Evolutionary conservation across 2,329 filamentous ascomycete species (phyloP).

Genomic region (Paecilomyces sp.): DNA sequence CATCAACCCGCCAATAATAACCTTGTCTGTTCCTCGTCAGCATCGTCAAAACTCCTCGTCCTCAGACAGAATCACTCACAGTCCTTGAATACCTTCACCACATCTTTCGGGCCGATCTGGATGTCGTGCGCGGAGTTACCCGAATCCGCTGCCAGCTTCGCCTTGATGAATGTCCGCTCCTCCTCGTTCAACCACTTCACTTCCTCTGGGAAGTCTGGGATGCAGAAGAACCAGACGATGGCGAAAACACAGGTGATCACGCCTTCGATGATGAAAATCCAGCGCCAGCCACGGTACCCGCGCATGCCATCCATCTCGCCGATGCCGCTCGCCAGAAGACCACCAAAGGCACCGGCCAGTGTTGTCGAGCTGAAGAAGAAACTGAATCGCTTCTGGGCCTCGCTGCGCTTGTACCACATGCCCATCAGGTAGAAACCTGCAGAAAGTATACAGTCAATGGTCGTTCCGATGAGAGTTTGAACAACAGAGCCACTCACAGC

Average conservation of each 20-base stretch:
- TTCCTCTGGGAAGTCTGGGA: constrained; percentile 69
- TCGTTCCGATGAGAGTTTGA: not conserved
- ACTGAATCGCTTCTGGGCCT: constrained; percentile 85
- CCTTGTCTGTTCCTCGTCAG: constrained; percentile 40
- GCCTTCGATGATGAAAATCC: constrained; percentile 57
- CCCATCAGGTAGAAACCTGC: constrained; percentile 59
- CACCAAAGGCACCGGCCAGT: constrained; percentile 56
- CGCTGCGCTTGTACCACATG: constrained; percentile 76
- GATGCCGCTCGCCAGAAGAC: constrained; percentile 53
- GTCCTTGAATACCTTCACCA: constrained; percentile 61
- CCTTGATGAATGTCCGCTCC: constrained; percentile 60
- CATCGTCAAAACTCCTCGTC: not conserved
- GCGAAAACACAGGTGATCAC: constrained; percentile 55
- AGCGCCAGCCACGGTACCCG: constrained; percentile 53
- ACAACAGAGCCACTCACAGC: constrained; percentile 40
- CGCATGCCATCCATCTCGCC: constrained; percentile 48
- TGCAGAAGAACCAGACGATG: constrained; percentile 54
- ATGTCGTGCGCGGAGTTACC: constrained; percentile 59
- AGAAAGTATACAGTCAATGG: not conserved
- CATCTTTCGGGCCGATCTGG: constrained; percentile 52
- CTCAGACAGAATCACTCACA: constrained; percentile 26
- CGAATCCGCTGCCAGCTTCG: constrained; percentile 61
- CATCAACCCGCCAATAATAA: constrained; percentile 70
- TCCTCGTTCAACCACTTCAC: constrained; percentile 65
- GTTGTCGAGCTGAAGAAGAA: constrained; percentile 81